Conservation (phyloP, 176 grass and related monocot species). For the Raddia distichophylla region DNA sequence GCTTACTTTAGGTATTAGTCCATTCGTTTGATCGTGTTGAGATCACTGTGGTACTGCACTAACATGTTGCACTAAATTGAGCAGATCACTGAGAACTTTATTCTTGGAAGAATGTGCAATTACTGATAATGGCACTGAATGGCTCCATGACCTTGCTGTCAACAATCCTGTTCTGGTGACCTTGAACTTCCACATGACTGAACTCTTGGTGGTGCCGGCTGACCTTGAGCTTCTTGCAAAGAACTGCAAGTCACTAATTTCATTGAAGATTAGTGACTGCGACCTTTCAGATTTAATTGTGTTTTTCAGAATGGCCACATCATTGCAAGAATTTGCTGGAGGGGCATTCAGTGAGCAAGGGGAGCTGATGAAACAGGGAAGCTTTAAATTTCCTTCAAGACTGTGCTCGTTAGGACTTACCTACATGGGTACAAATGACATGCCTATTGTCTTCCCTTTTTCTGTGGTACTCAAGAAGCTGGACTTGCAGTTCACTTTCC, state of each 20-base stretch:
- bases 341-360: slow-evolving; percentile 62
- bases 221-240: slow-evolving; percentile 68
- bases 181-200: slow-evolving; percentile 82
- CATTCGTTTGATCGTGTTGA: neutral
- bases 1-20: slow-evolving; percentile 1
- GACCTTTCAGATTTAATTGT: slow-evolving; percentile 67
- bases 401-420: slow-evolving; percentile 66
- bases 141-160: slow-evolving; percentile 61
- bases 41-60: slow-evolving; percentile 29
- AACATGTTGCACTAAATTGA: slow-evolving; percentile 38
- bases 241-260: slow-evolving; percentile 70
- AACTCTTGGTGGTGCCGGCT: slow-evolving; percentile 46
- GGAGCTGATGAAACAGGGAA: slow-evolving; percentile 47
- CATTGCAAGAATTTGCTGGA: slow-evolving; percentile 77
- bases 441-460: slow-evolving; percentile 63
- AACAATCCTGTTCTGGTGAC: slow-evolving; percentile 57
- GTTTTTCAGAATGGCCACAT: slow-evolving; percentile 55
- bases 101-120: slow-evolving; percentile 75
- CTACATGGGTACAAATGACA: slow-evolving; percentile 78
- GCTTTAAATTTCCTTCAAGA: slow-evolving; percentile 59
- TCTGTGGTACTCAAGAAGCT: slow-evolving; percentile 77
- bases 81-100: slow-evolving; percentile 61
- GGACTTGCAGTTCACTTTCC: slow-evolving; percentile 81
- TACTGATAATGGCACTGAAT: slow-evolving; percentile 50
- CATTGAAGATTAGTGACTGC: slow-evolving; percentile 78